Conservation (phyloP, 73 alveolate genomes). For the Blepharisma japonicum region DNA sequence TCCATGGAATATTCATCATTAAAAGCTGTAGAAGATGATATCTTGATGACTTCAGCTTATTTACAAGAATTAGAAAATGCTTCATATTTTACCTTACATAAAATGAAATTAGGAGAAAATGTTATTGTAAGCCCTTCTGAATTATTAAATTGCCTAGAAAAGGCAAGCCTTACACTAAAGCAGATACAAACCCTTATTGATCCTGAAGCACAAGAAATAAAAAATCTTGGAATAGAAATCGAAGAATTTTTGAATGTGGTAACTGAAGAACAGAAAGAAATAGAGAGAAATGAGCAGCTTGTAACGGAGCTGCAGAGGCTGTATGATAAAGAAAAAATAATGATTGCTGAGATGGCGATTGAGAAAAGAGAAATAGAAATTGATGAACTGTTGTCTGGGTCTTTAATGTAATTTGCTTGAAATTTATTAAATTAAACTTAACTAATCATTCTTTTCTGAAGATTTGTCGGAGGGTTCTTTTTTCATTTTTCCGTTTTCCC, state of each 20-base stretch:
- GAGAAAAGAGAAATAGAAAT: no score
- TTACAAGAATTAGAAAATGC: background rate
- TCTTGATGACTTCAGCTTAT: background rate
- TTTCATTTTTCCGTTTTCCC: constrained; percentile 22
- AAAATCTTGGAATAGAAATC: background rate
- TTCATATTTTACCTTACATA: background rate
- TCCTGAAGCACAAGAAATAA: constrained; percentile 13
- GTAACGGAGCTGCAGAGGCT: no score
- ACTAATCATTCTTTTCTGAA: no score
- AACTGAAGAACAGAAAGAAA: background rate
- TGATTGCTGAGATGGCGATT: no score
- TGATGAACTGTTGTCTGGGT: no score
- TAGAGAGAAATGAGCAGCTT: background rate
- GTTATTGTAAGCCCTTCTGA: background rate
- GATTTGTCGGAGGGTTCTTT: background rate
- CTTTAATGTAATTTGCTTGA: no score
- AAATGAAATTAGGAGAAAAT: background rate
- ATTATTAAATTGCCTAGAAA: background rate
- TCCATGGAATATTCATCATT: background rate
- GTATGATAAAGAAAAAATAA: no score
- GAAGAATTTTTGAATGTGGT: background rate
- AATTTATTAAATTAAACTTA: no score
- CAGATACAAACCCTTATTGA: background rate
- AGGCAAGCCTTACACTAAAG: background rate
- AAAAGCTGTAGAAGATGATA: background rate